Conservation (phyloP, 139 green algal genomes). For the Volvox africanus region DNA sequence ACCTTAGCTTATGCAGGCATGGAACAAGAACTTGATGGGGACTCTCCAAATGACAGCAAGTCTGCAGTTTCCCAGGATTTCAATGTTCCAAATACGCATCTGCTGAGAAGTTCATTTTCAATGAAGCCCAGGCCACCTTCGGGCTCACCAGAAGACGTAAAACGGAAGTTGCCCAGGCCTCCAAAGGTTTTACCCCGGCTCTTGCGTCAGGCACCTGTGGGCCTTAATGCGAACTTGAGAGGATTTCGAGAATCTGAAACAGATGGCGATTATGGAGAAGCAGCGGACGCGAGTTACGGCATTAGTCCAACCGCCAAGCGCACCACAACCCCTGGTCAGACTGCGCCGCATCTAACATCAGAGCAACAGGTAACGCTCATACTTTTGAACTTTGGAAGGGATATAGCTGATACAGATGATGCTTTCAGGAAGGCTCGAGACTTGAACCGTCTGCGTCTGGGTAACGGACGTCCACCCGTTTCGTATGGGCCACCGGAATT, state of each 20-base stretch:
- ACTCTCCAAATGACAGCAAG: not conserved
- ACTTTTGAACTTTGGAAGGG: not conserved
- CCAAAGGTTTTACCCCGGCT: not conserved
- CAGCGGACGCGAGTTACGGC: not conserved
- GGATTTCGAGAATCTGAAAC: not conserved
- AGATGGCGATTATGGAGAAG: not conserved
- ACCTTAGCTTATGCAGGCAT: not conserved
- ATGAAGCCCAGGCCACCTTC: not conserved
- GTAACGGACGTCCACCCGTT: not conserved
- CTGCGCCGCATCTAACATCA: not conserved
- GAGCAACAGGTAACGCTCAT: not conserved
- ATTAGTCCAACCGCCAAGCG: not conserved
- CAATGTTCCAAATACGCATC: not conserved
- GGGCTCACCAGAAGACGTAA: not conserved
- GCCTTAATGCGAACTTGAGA: not conserved
- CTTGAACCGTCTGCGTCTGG: not conserved
- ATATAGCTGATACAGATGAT: not conserved
- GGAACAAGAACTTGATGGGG: not conserved
- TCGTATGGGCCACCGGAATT: too few species aligned
- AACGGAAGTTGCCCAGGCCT: not conserved
- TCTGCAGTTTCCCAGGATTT: not conserved
- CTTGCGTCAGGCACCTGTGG: not conserved
- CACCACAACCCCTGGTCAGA: not conserved
- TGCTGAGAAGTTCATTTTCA: not conserved
- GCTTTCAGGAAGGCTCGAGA: not conserved